A percentile compares a stretch with the other conserved stretches of the same genome.
Conservation (phyloP, 352 stramenopile genomes). For the Globisporangium nunn region DNA sequence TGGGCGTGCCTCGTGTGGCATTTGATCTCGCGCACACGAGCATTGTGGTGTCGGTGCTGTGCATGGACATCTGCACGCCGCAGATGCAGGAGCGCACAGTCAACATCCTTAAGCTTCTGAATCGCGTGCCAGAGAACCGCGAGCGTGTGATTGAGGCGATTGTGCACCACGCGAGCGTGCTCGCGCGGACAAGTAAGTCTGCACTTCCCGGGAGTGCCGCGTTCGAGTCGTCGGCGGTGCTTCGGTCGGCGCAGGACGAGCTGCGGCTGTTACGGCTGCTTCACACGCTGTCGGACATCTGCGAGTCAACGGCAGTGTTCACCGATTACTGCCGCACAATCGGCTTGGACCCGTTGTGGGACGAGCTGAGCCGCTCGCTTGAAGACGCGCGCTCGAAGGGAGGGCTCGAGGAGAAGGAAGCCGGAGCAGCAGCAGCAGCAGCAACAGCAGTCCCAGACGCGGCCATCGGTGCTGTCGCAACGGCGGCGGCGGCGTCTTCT, state of each 20-base stretch:
- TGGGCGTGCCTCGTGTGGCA: slow-evolving; percentile 53
- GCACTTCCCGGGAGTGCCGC: not conserved
- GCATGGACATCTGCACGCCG: slow-evolving; percentile 69
- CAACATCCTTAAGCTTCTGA: slow-evolving; percentile 71
- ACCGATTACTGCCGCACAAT: slow-evolving; percentile 65
- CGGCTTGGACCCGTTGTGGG: slow-evolving; percentile 66
- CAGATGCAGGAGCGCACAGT: slow-evolving; percentile 83
- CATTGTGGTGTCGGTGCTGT: slow-evolving; percentile 60
- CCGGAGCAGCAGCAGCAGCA: not conserved
- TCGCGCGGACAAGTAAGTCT: slow-evolving; percentile 28
- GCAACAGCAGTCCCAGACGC: slow-evolving; percentile 17
- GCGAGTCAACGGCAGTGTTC: slow-evolving; percentile 60
- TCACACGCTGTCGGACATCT: slow-evolving; percentile 91
- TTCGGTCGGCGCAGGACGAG: slow-evolving; percentile 81
- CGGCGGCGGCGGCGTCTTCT: too few species aligned
- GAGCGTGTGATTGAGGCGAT: slow-evolving; percentile 58
- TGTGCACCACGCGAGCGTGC: slow-evolving; percentile 42
- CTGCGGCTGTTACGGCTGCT: slow-evolving; percentile 94
- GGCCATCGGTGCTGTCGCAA: too few species aligned
- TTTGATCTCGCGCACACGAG: slow-evolving; percentile 47
- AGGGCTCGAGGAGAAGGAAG: slow-evolving; percentile 65
- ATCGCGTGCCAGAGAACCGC: slow-evolving; percentile 54
- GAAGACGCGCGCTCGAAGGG: slow-evolving; percentile 68
- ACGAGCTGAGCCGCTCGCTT: slow-evolving; percentile 62
- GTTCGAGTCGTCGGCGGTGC: slow-evolving; percentile 75